Evolutionary conservation across 805 yeast genomes (phyloP).

Genomic region (Metschnikowia borealis): DNA sequence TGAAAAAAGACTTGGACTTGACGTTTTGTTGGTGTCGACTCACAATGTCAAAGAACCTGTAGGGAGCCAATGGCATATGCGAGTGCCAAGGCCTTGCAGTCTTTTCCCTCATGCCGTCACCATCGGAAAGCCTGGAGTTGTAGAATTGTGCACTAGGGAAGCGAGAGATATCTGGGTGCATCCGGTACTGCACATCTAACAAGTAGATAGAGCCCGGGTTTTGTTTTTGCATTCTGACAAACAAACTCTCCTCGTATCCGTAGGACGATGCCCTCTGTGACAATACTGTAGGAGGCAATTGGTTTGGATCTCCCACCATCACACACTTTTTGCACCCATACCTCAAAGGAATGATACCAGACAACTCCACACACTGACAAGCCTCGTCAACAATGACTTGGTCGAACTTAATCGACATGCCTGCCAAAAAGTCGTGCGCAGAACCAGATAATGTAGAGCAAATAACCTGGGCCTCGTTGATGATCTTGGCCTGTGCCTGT

Average conservation of each 20-base stretch:
- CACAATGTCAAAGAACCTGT: slow-evolving; percentile 68
- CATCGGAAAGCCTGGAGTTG: slow-evolving; percentile 67
- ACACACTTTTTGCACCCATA: slow-evolving; percentile 89
- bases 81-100: slow-evolving; percentile 77
- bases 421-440: slow-evolving; percentile 81
- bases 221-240: slow-evolving; percentile 84
- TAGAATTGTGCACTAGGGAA: slow-evolving; percentile 89
- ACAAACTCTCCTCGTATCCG: slow-evolving; percentile 85
- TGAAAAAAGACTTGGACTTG: slow-evolving; percentile 66
- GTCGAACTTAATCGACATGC: slow-evolving; percentile 73
- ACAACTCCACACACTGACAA: slow-evolving; percentile 91
- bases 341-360: slow-evolving; percentile 85
- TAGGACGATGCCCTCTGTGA: slow-evolving; percentile 80
- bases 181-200: slow-evolving; percentile 90
- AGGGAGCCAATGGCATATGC: slow-evolving; percentile 58
- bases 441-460: slow-evolving; percentile 93
- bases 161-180: slow-evolving; percentile 88
- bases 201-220: slow-evolving; percentile 60
- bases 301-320: slow-evolving; percentile 99
- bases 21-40: slow-evolving; percentile 60
- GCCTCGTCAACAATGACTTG: slow-evolving; percentile 96
- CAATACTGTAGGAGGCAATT: slow-evolving; percentile 92
- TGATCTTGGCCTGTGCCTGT: slow-evolving; percentile 65
- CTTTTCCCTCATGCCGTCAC: slow-evolving; percentile 59
- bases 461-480: slow-evolving; percentile 74